Conservation (phyloP, 2,329 filamentous ascomycete species). For the Hyphodiscus sp. region DNA sequence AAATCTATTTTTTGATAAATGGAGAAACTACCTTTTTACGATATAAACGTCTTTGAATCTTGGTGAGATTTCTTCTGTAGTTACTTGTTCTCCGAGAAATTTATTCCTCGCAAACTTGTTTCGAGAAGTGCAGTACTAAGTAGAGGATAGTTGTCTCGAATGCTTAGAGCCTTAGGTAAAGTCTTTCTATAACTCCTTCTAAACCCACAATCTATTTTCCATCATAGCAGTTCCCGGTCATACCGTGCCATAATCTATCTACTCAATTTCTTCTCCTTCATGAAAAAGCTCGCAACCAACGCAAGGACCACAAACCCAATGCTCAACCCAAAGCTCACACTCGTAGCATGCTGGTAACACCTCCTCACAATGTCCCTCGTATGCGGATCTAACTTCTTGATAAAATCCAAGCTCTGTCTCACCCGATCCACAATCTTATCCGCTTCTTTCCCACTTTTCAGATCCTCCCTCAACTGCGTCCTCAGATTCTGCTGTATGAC, state of each 20-base stretch:
- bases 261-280: constrained; percentile 49
- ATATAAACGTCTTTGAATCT: too few species aligned
- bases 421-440: constrained; percentile 62
- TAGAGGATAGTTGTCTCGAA: too few species aligned
- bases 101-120: too few species aligned
- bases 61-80: too few species aligned
- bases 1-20: too few species aligned
- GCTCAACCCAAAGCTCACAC: constrained; percentile 37
- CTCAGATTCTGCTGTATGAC: constrained; percentile 65
- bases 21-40: too few species aligned
- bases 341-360: constrained; percentile 53
- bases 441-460: constrained; percentile 53
- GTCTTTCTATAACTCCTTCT: too few species aligned
- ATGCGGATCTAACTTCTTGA: constrained; percentile 55
- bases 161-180: too few species aligned
- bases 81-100: too few species aligned
- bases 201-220: not conserved
- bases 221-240: not conserved
- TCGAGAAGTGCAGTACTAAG: too few species aligned
- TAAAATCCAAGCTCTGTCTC: constrained; percentile 62
- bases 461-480: constrained; percentile 43
- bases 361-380: constrained; percentile 52
- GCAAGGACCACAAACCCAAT: constrained; percentile 33
- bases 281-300: constrained; percentile 40
- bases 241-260: constrained; percentile 7